A percentile compares a stretch with the other conserved stretches of the same genome.
These are phyloP conservation scores for Lepidium sativum DNA, from an alignment of 345 rosid genomes.

Conservation along the genomic window DNA sequence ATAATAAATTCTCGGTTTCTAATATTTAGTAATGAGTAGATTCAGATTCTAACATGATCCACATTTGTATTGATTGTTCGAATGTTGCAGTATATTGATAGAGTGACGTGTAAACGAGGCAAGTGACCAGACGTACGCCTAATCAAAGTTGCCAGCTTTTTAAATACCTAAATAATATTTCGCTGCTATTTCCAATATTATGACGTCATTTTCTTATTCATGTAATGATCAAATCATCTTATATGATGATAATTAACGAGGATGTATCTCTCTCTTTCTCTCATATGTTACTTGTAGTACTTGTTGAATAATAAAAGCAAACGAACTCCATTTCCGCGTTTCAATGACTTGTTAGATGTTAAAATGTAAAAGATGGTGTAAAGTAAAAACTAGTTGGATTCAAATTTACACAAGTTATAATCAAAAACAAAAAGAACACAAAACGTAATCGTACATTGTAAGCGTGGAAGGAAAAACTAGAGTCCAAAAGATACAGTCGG, in stretches of 20 bases:
- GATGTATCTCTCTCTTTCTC: neutral
- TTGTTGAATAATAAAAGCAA: neutral
- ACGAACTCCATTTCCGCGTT: neutral
- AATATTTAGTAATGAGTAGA: too few relatives aligned
- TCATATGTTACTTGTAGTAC: neutral
- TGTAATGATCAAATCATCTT: neutral
- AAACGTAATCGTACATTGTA: too few relatives aligned
- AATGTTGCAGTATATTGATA: conserved; percentile 22
- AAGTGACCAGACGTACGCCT: neutral
- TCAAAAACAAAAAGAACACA: too few relatives aligned
- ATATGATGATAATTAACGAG: neutral
- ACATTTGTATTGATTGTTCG: neutral
- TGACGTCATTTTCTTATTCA: neutral
- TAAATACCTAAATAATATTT: too few relatives aligned
- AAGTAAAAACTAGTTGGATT: too few relatives aligned
- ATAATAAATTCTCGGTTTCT: too few relatives aligned
- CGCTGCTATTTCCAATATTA: neutral
- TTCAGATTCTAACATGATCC: too few relatives aligned
- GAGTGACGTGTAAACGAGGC: conserved; percentile 16
- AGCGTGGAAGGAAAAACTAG: too few relatives aligned
- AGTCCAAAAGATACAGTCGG: too few relatives aligned
- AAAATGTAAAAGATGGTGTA: too few relatives aligned
- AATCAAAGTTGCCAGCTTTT: conserved; percentile 13
- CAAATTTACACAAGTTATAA: too few relatives aligned
- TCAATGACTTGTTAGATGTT: too few relatives aligned